Conservation (phyloP, 345 rosid genomes). For the Passiflora organensis region DNA sequence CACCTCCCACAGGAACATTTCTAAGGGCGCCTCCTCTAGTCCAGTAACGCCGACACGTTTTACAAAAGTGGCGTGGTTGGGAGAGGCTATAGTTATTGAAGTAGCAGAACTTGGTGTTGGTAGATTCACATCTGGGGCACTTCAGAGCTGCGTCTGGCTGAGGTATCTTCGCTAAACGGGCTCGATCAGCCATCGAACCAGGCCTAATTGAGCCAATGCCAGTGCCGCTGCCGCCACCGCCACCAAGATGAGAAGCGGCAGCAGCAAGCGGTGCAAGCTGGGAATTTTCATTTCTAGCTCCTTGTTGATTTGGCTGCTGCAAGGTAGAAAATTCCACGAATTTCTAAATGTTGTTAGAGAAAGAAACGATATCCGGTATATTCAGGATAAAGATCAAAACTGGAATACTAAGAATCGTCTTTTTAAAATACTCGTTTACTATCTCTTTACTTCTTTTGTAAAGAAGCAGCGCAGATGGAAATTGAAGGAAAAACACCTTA, state of each 20-base stretch:
- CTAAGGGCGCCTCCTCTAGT: constrained; percentile 69
- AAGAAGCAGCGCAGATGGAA: constrained; percentile 18
- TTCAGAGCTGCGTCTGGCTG: constrained; percentile 53
- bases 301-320: constrained; percentile 39
- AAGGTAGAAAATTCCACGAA: constrained; percentile 5
- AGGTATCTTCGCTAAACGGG: constrained; percentile 51
- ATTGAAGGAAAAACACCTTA: constrained; percentile 23
- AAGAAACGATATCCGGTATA: constrained; percentile 36
- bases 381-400: constrained; percentile 34
- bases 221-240: constrained; percentile 8
- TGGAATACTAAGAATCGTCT: constrained; percentile 56
- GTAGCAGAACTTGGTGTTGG: constrained; percentile 82
- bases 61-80: constrained; percentile 83
- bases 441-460: constrained; percentile 6
- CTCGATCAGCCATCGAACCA: constrained; percentile 68
- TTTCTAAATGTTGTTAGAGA: constrained; percentile 11
- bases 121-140: constrained; percentile 76
- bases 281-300: constrained; percentile 28
- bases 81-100: constrained; percentile 74
- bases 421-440: constrained; percentile 15
- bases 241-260: constrained; percentile 33
- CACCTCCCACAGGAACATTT: constrained; percentile 77
- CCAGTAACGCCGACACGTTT: constrained; percentile 83
- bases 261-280: constrained; percentile 39
- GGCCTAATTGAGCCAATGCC: constrained; percentile 42